Conservation (phyloP, 257 asterid genomes). For the Penstemon barbatus region DNA sequence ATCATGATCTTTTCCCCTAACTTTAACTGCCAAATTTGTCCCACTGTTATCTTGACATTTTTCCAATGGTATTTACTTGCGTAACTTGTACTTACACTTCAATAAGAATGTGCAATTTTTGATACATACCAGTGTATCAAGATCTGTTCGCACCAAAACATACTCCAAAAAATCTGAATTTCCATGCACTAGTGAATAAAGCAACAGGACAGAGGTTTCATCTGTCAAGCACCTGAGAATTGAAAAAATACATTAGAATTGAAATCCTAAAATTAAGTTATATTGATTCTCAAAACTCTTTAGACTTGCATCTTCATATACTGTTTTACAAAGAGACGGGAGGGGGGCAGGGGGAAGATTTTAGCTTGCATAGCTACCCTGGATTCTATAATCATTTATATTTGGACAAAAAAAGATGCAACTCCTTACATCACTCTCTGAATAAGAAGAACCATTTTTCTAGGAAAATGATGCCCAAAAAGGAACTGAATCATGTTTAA, state of each 20-base stretch:
- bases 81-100: neutral
- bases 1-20: slow-evolving; percentile 13
- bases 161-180: slow-evolving; percentile 90
- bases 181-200: slow-evolving; percentile 91
- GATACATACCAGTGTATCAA: slow-evolving; percentile 89
- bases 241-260: slow-evolving; percentile 10
- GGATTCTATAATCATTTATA: neutral
- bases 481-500: neutral
- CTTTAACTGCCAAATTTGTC: neutral
- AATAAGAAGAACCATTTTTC: slow-evolving; percentile 14
- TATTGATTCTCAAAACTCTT: neutral
- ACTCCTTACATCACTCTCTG: neutral
- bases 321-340: neutral
- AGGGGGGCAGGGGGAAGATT: neutral
- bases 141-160: slow-evolving; percentile 95
- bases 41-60: slow-evolving; percentile 4
- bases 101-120: slow-evolving; percentile 16
- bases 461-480: slow-evolving; percentile 20
- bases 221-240: slow-evolving; percentile 74
- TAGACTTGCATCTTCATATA: slow-evolving; percentile 14
- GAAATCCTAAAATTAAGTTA: slow-evolving; percentile 12
- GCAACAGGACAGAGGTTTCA: slow-evolving; percentile 85
- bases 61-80: neutral
- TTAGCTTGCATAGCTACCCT: slow-evolving; percentile 5
- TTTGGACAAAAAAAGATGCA: neutral